Base-by-base conservation (phyloP, 2,329 filamentous ascomycete species). In the Trichoderma pleuroti region DNA sequence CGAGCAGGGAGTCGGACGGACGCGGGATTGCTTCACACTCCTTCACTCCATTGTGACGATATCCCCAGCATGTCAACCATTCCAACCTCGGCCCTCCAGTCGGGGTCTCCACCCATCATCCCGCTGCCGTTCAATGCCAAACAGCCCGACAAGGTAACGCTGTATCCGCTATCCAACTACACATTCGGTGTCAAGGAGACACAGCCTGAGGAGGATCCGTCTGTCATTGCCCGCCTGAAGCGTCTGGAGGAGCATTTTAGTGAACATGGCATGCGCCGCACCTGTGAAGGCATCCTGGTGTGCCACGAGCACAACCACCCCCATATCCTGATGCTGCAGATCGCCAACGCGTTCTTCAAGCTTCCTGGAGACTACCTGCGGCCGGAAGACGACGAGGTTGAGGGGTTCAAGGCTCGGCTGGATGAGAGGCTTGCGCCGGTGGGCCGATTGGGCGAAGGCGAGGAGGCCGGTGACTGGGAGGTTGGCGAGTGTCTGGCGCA, bases 281-380 rank as follows among this genome's bases (percentile, higher is more conserved):
- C 96, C 21, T 98, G 95, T 82, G 96, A 99, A 84, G 96, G 94
- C 76, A 93, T 99, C 76, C 88, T 99, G 61, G 93, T 99, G 75
- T 99, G 96, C 84, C 96, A 99, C 81, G 96, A 99, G 83, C 95
- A 98, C 86, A 98, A 98, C 83, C 96, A 98, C 82, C 96, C 96
- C 16, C 96, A 99, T 82, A 97, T 99, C 74, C 85, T 99, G 75
- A 98, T 99, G 96, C 87, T 99, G 73, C 96, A 99, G 86, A 99
- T 99, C 77, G 96, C 96, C 67, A 99, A 99, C 81, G 95, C 96
- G 28, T 99, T 99, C 85, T 99, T 99, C 86, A 99, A 99, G 84
- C 88, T 99, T 81, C 96, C 96, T 0, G 96, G 96, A 71, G 96
- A 98, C 82, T 99, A 98, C 80, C 89, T 99, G 57, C 89, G 91